Conservation (phyloP, 1,284 basidiomycete genomes). For the Tilletia setariae region DNA sequence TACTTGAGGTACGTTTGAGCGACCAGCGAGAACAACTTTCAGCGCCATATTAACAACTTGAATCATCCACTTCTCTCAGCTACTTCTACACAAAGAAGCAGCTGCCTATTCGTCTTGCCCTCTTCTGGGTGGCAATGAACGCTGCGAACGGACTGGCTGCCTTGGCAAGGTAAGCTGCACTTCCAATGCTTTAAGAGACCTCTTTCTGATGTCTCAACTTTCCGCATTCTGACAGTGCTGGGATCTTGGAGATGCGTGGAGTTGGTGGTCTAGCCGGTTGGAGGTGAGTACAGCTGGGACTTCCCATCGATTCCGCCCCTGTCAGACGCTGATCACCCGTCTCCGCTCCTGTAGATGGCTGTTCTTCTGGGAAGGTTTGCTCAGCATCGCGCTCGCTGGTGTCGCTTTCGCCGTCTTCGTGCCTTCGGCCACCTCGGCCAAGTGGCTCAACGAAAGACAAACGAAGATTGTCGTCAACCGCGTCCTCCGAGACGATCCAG, state of each 20-base stretch:
- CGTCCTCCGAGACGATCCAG: constrained; percentile 5
- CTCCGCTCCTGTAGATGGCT: background rate
- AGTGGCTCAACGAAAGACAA: constrained; percentile 11
- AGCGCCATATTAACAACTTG: constrained; percentile 7
- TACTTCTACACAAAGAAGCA: constrained; percentile 53
- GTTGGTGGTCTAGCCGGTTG: constrained; percentile 61
- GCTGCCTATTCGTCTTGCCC: constrained; percentile 65
- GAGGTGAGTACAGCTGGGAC: constrained; percentile 11
- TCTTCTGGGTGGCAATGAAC: constrained; percentile 67
- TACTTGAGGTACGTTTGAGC: constrained; percentile 37
- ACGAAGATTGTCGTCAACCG: constrained; percentile 8
- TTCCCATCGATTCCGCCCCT: background rate
- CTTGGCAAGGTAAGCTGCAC: background rate
- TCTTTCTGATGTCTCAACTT: no score
- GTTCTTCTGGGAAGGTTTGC: constrained; percentile 4
- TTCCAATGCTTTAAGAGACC: no score
- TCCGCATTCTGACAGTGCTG: constrained; percentile 63
- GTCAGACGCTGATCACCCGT: background rate
- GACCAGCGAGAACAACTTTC: no score
- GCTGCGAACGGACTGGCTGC: constrained; percentile 61
- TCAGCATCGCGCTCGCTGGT: background rate
- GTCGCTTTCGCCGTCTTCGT: background rate
- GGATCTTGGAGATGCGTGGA: constrained; percentile 65
- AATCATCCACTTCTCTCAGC: constrained; percentile 49
- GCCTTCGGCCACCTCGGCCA: background rate